Conservation (phyloP, 108 stramenopile species). For the Skeletonema potamos region DNA sequence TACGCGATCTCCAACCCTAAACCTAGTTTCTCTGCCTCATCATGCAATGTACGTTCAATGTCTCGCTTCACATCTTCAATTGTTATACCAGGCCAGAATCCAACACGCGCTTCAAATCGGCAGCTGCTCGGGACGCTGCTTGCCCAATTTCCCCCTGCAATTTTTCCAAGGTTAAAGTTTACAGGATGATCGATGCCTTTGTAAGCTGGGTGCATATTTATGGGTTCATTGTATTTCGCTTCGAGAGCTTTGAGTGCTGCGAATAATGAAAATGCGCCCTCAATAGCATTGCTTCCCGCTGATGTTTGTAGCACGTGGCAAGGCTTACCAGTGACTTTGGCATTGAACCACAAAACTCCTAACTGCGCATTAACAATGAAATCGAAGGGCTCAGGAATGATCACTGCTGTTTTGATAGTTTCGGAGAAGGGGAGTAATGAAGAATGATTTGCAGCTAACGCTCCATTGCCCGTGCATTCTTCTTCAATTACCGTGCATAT, state of each 20-base stretch:
- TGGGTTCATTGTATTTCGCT: constrained; percentile 14
- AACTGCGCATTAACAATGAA: constrained; percentile 26
- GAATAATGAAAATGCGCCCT: constrained; percentile 18
- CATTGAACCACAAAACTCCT: constrained; percentile 25
- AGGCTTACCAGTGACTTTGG: constrained; percentile 15
- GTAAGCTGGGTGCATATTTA: constrained; percentile 10
- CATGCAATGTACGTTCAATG: constrained; percentile 5
- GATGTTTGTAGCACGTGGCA: constrained; percentile 25
- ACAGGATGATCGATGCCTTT: constrained; percentile 15
- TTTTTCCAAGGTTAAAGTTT: constrained; percentile 22
- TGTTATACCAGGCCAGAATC: constrained; percentile 14
- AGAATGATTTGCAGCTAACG: constrained; percentile 5
- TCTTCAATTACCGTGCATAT: constrained; percentile 34
- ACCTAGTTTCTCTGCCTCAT: constrained; percentile 8
- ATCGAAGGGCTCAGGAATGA: constrained; percentile 27
- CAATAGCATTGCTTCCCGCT: constrained; percentile 23
- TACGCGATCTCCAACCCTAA: constrained; percentile 19
- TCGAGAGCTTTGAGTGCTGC: constrained; percentile 7
- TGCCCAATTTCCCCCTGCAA: constrained; percentile 25
- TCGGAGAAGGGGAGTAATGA: neutral
- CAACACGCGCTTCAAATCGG: constrained; percentile 24
- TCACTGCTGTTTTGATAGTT: constrained; percentile 3
- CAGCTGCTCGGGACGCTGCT: constrained; percentile 17
- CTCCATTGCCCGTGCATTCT: constrained; percentile 31
- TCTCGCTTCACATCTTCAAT: constrained; percentile 28